Evolutionary conservation across 2,329 filamentous ascomycete species (phyloP), one percentile per base, ranked within the genome.

Genomic region (Phaeosphaeria sp.): DNA sequence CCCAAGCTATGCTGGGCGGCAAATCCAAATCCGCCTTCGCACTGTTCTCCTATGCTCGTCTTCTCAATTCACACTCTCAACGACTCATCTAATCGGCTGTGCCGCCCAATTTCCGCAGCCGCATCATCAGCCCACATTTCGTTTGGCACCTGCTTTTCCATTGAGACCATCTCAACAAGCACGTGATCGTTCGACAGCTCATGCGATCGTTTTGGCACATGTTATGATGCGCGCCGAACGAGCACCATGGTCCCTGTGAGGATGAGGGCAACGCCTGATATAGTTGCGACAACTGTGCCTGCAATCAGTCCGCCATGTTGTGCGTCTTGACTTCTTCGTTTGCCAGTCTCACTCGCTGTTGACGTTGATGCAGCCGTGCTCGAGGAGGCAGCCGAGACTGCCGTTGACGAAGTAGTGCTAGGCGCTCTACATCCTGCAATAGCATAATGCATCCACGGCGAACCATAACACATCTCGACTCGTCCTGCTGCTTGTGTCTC

Each of bases 331-430:
- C 53, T 11, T 10, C 50, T 55, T n/a, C 49, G 36, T 3, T 43
- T 23, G 17, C 75, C 96, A 92, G 77, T 92, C 95, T 51, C 95
- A 90, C 83, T 99, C 96, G 11, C 98, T 93, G 71, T 99, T 98
- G 68, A 95, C 90, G 48, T 91, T 87, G 0, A 95, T 98, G 72
- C 97, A 94, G 76, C 90, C 86, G 56, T 94, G 90, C 73, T 97
- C 92, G 61, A 43, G 3, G 60, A 54, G 5, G 58, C 27, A 9
- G 55, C 42, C 48, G 9, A 4, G 9, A 52, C 51, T 17, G 25
- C n/a, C 18, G 36, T 46, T 4, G 52, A 30, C 11, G 55, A 51
- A 3, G 64, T 61, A 2, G 58, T 39, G 18, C 18, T 46, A 15
- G 65, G 65, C 0, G 50, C 52, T 3, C 62, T 39, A 46, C 70